A percentile compares a stretch with the other conserved stretches of the same genome.
Evolutionary conservation across 805 yeast genomes (phyloP).

Genomic region (Saturnispora sanitii): DNA sequence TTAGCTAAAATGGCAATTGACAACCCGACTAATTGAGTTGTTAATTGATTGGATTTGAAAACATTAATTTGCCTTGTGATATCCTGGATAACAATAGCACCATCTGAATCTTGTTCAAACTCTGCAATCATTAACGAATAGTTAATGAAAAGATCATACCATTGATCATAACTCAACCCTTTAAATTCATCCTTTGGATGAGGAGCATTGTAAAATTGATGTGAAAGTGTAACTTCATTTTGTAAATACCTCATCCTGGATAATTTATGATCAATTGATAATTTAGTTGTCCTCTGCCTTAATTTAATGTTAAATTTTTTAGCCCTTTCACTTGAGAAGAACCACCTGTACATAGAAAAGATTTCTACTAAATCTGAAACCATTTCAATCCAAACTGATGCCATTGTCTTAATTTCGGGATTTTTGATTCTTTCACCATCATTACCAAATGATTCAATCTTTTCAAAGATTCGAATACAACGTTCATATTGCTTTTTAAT

Average conservation of each 20-base stretch:
- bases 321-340: slow-evolving; percentile 69
- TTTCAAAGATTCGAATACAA: slow-evolving; percentile 40
- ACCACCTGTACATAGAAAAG: slow-evolving; percentile 65
- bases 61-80: slow-evolving; percentile 72
- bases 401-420: slow-evolving; percentile 29
- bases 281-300: slow-evolving; percentile 48
- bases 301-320: slow-evolving; percentile 61
- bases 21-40: slow-evolving; percentile 58
- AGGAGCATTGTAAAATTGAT: slow-evolving; percentile 18
- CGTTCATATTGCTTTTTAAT: slow-evolving; percentile 38
- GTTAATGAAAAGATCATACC: slow-evolving; percentile 82
- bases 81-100: slow-evolving; percentile 60
- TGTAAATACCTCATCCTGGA: slow-evolving; percentile 57
- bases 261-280: slow-evolving; percentile 64
- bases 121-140: slow-evolving; percentile 60
- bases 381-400: slow-evolving; percentile 70
- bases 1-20: slow-evolving; percentile 37
- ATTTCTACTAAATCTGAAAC: slow-evolving; percentile 79
- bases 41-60: slow-evolving; percentile 51
- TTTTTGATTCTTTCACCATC: slow-evolving; percentile 24
- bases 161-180: slow-evolving; percentile 64
- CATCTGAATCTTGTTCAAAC: slow-evolving; percentile 43
- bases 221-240: slow-evolving; percentile 39
- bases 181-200: slow-evolving; percentile 53
- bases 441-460: slow-evolving; percentile 27